A percentile compares a stretch with the other conserved stretches of the same genome.
phyloP scores from a whole-genome alignment of 2,329 filamentous ascomycete species.

The Phialophora chinensis region DNA sequence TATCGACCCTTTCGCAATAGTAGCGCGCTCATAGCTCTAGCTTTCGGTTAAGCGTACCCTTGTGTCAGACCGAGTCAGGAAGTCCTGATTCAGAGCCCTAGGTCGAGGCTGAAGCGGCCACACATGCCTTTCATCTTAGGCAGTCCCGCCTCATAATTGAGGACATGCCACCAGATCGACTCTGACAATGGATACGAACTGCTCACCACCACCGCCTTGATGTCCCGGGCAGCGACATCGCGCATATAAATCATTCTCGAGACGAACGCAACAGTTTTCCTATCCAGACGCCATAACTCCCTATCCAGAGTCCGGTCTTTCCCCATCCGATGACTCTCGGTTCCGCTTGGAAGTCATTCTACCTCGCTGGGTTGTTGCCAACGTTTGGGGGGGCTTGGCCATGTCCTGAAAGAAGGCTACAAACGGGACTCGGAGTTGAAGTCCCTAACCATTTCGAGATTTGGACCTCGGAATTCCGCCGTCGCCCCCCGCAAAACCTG shows the following conservation, averaged over 20 bases:
- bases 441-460: constrained; percentile 16
- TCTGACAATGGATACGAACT: neutral
- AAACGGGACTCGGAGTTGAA: neutral
- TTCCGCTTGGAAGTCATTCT: neutral
- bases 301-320: neutral
- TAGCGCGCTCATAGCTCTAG: neutral
- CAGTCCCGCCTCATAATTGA: neutral
- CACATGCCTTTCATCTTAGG: neutral
- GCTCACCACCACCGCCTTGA: neutral
- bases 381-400: neutral
- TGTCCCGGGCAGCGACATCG: neutral
- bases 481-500: constrained; percentile 20
- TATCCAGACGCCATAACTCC: neutral
- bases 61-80: neutral
- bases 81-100: neutral
- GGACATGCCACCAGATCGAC: neutral
- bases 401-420: neutral
- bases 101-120: neutral
- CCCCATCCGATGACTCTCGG: neutral
- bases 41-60: neutral
- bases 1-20: neutral
- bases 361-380: neutral
- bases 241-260: neutral
- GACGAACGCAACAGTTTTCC: neutral
- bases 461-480: constrained; percentile 18